Conservation (phyloP, 148 eudicot species). For the Simmondsia chinensis region DNA sequence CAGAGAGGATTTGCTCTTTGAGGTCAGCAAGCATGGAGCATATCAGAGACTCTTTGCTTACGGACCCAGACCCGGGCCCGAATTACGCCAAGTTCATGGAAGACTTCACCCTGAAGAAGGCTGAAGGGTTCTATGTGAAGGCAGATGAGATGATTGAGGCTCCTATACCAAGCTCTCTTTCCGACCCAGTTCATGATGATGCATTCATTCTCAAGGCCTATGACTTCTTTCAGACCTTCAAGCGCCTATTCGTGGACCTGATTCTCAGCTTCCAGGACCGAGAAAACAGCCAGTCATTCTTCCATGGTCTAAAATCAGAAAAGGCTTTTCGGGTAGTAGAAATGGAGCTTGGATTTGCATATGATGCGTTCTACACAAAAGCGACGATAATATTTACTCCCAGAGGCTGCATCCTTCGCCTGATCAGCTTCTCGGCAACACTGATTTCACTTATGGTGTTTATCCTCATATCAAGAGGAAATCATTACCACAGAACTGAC, state of each 20-base stretch:
- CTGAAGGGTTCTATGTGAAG: conserved; percentile 27
- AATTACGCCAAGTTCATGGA: conserved; percentile 46
- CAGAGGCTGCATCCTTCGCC: conserved; percentile 13
- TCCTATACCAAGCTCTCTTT: conserved; percentile 7
- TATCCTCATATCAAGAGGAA: neutral
- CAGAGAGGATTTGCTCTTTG: conserved; percentile 30
- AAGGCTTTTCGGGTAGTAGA: conserved; percentile 37
- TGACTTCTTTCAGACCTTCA: conserved; percentile 28
- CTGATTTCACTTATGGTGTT: conserved; percentile 11
- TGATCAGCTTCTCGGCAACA: conserved; percentile 6
- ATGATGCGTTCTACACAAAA: conserved; percentile 39
- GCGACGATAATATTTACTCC: conserved; percentile 19
- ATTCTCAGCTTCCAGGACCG: conserved; percentile 41
- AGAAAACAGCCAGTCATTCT: conserved; percentile 20
- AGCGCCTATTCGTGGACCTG: conserved; percentile 40
- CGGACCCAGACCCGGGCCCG: conserved; percentile 37
- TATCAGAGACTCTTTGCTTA: conserved; percentile 28
- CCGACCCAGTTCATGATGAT: neutral
- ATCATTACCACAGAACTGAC: conserved; percentile 14
- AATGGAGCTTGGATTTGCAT: conserved; percentile 40
- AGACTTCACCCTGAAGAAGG: conserved; percentile 33
- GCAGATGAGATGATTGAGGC: conserved; percentile 24
- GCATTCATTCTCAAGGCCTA: conserved; percentile 15
- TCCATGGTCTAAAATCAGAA: neutral
- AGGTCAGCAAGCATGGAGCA: conserved; percentile 30